A percentile compares a stretch with the other conserved stretches of the same genome.
phyloP scores from a whole-genome alignment of 2,329 filamentous ascomycete species.

The Penicillium sumatraense region DNA sequence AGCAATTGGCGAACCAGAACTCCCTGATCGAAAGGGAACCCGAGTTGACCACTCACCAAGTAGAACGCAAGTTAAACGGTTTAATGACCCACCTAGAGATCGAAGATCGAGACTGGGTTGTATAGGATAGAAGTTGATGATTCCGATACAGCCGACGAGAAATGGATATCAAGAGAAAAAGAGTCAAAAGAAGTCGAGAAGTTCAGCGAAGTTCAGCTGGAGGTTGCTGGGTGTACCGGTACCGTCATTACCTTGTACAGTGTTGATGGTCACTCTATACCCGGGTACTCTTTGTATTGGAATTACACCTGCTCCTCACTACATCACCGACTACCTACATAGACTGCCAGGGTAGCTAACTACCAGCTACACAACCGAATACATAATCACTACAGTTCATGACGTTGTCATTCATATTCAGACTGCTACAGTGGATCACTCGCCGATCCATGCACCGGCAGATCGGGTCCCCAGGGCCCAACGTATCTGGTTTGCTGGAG shows the following conservation, averaged over 20 bases:
- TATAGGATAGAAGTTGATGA: background rate
- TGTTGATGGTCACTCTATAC: background rate
- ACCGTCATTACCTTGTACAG: background rate
- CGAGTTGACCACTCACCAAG: conserved; percentile 24
- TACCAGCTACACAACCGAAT: too few relatives aligned
- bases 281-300: background rate
- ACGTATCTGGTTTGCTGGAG: conserved; percentile 4
- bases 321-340: background rate
- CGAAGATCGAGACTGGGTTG: background rate
- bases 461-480: conserved; percentile 11
- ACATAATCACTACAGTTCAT: too few relatives aligned
- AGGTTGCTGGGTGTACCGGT: background rate
- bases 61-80: conserved; percentile 9
- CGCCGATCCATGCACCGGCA: background rate
- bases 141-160: background rate
- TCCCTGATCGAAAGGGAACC: conserved; percentile 24
- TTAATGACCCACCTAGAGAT: conserved; percentile 1
- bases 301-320: background rate
- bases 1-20: conserved; percentile 47
- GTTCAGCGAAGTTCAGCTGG: background rate
- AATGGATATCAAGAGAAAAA: background rate
- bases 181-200: background rate
- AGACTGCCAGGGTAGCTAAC: too few relatives aligned
- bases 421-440: background rate
- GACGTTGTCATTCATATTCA: background rate